A percentile compares a stretch with the other conserved stretches of the same genome.
Evolutionary conservation across 1,284 basidiomycete species (phyloP).

Genomic region (Ganoderma lucidum): DNA sequence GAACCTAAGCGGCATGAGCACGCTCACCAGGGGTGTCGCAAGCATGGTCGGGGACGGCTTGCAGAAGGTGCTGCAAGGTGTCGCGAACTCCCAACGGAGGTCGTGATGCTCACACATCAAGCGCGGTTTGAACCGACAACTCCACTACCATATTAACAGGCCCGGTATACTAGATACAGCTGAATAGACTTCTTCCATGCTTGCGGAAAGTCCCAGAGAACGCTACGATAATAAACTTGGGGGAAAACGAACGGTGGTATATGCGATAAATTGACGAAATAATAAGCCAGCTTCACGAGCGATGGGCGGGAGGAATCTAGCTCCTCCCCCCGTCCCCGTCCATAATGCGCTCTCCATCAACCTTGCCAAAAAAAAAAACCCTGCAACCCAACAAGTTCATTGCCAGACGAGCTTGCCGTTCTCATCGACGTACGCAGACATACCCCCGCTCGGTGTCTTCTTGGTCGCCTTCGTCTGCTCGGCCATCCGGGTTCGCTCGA

Average conservation of each 20-base stretch:
- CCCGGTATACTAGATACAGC: constrained; percentile 29
- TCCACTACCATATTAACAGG: constrained; percentile 1
- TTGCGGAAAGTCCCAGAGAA: constrained; percentile 24
- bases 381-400: constrained; percentile 24
- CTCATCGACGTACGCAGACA: constrained; percentile 41
- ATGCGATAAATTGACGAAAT: constrained; percentile 17
- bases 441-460: constrained; percentile 39
- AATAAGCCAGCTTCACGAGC: background rate
- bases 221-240: constrained; percentile 6
- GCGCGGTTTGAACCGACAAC: background rate
- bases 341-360: background rate
- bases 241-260: constrained; percentile 26
- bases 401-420: constrained; percentile 44
- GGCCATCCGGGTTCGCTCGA: constrained; percentile 61
- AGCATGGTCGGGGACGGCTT: constrained; percentile 34
- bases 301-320: background rate
- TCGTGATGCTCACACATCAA: background rate
- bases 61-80: constrained; percentile 29
- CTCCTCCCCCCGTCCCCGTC: background rate
- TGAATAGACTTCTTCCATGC: constrained; percentile 24
- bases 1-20: constrained; percentile 30
- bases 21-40: constrained; percentile 29
- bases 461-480: constrained; percentile 49
- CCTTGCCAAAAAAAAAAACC: too few relatives aligned
- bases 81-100: constrained; percentile 24